Evolutionary conservation across 108 stramenopile species (phyloP).

Genomic region (Pinguiococcus pyrenoidosus): DNA sequence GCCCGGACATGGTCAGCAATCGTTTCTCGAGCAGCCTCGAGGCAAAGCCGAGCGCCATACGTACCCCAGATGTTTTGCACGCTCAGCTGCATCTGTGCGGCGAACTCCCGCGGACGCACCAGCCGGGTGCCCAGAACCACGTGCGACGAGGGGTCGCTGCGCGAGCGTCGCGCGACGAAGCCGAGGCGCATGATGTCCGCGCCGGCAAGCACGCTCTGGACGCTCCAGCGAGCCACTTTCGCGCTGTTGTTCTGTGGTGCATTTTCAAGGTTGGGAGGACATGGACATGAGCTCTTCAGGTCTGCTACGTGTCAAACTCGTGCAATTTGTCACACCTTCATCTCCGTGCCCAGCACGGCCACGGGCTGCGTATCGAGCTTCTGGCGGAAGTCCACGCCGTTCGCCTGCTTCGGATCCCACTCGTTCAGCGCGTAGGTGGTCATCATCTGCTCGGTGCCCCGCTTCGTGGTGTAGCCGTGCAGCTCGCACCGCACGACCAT

Average conservation of each 20-base stretch:
- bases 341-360: slow-evolving; percentile 83
- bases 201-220: slow-evolving; percentile 81
- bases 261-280: no score
- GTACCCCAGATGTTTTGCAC: slow-evolving; percentile 94
- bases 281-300: no score
- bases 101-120: slow-evolving; percentile 90
- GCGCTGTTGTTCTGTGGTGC: slow-evolving; percentile 94
- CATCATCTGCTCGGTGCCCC: slow-evolving; percentile 58
- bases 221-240: slow-evolving; percentile 96
- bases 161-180: slow-evolving; percentile 43
- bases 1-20: no score
- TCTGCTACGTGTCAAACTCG: no score
- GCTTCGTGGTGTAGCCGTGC: slow-evolving; percentile 29
- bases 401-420: slow-evolving; percentile 54
- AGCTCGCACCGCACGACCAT: slow-evolving; percentile 37
- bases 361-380: slow-evolving; percentile 87
- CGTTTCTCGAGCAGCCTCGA: no score
- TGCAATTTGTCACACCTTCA: no score
- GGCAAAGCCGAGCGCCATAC: no score
- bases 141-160: slow-evolving; percentile 1
- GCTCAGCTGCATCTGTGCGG: slow-evolving; percentile 78
- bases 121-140: slow-evolving; percentile 80
- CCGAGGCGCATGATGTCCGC: slow-evolving; percentile 97
- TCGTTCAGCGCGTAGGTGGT: slow-evolving; percentile 94
- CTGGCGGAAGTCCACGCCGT: slow-evolving; percentile 43